Evolutionary conservation across 1,284 basidiomycete genomes (phyloP), one percentile per base, ranked within the genome.

Genomic region (Cryptococcus hybrid): DNA sequence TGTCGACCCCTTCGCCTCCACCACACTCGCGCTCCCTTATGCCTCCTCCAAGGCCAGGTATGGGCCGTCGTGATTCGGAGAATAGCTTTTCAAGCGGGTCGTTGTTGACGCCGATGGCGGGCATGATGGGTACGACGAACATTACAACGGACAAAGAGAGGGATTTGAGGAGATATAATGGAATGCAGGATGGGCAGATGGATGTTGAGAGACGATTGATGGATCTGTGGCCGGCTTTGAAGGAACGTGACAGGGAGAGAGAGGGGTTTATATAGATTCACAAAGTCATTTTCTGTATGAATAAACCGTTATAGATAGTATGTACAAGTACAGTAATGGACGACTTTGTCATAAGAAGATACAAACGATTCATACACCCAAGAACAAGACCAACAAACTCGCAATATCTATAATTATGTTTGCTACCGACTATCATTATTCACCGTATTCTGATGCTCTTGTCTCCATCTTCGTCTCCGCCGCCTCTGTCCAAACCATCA

Each of bases 401-500:
- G 36, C 13, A n/a, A 49, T 30, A 4, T 30, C 30, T 30, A 30
- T 30, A 30, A 30, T 30, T 30, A 30, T 30, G 30, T 30, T 30
- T 30, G 30, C 30, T 30, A 30, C 7, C 47, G 18, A 6, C 48
- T 38, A 30, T 30, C 30, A 12, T 15, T 36, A 53, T 11, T n/a
- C 18, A 12, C 40, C 36, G 0, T 18, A 52, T 24, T 60, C 60
- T 12, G 60, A 54, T 7, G 57, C 60, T 18, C 60, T 44, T 18
- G 57, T 56, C 13, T 61, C 57, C 35, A 61, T 39, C 50, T 56
- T 61, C 3, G 54, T 61, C 48, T 61, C 60, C 13, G 52, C 51
- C 12, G 55, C 48, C 51, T 77, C 75, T 53, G 68, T 70, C 77
- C 77, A 78, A 8, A 58, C 47, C 50, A 68, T 59, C 74, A 77